Evolutionary conservation across 2,329 filamentous ascomycete species (phyloP).

Genomic region (Claviceps pazoutovae): DNA sequence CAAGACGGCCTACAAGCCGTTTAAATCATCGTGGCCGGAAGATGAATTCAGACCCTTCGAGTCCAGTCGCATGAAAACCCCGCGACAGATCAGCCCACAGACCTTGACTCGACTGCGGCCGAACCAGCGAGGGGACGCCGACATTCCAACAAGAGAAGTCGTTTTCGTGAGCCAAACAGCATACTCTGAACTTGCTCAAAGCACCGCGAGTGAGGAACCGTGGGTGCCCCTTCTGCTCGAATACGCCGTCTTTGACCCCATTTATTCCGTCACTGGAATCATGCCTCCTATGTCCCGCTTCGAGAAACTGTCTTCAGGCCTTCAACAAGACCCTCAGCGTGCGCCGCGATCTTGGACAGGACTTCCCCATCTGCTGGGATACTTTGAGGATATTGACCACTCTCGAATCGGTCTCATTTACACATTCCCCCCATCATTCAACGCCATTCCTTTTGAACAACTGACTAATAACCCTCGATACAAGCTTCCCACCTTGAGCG

Average conservation of each 20-base stretch:
- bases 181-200: slow-evolving; percentile 33
- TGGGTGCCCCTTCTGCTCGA: slow-evolving; percentile 53
- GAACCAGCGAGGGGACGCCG: slow-evolving; percentile 22
- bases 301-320: slow-evolving; percentile 45
- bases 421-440: slow-evolving; percentile 53
- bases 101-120: slow-evolving; percentile 35
- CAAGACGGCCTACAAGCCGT: slow-evolving; percentile 21
- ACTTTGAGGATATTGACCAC: slow-evolving; percentile 59
- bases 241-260: slow-evolving; percentile 50
- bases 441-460: slow-evolving; percentile 39
- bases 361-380: slow-evolving; percentile 47
- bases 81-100: slow-evolving; percentile 43
- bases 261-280: slow-evolving; percentile 48
- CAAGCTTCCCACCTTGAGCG: slow-evolving; percentile 37
- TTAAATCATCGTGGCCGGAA: slow-evolving; percentile 6
- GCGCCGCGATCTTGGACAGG: slow-evolving; percentile 45
- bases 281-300: slow-evolving; percentile 51
- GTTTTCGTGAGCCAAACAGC: slow-evolving; percentile 36
- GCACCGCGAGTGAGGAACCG: slow-evolving; percentile 26
- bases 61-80: slow-evolving; percentile 46
- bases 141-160: slow-evolving; percentile 28
- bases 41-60: slow-evolving; percentile 41
- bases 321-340: slow-evolving; percentile 39
- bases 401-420: slow-evolving; percentile 64
- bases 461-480: slow-evolving; percentile 35